Evolutionary conservation across 1,139 yeast genomes (phyloP).

Genomic region (Kodamaea fungicola): DNA sequence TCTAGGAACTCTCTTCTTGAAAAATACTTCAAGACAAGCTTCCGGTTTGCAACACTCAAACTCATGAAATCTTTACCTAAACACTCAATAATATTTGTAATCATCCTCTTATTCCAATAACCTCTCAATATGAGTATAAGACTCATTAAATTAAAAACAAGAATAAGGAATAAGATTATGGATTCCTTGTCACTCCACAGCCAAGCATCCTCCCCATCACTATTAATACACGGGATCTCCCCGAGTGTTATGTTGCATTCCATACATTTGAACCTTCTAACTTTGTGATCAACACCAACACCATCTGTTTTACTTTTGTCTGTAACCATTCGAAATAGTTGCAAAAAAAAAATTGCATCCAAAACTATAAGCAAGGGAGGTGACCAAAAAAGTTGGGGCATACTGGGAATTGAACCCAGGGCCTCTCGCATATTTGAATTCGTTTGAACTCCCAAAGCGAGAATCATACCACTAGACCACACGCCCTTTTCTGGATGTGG

Average conservation of each 20-base stretch:
- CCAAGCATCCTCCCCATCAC: too few species aligned
- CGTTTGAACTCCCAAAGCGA: conserved; percentile 23
- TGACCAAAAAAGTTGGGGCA: conserved; percentile 8
- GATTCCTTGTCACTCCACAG: too few species aligned
- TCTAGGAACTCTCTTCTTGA: conserved; percentile 1
- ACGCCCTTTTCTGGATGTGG: conserved; percentile 20
- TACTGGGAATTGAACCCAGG: conserved; percentile 16
- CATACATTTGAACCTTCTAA: too few species aligned
- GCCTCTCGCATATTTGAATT: conserved; percentile 12
- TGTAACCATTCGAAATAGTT: too few species aligned
- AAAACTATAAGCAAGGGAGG: too few species aligned
- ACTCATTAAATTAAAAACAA: conserved; percentile 1
- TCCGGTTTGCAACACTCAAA: conserved; percentile 5
- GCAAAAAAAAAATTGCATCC: too few species aligned
- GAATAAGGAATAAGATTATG: neutral
- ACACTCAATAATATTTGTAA: conserved; percentile 3
- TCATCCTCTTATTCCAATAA: neutral
- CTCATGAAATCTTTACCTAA: conserved; percentile 7
- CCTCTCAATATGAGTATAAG: neutral
- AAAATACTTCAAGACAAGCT: conserved; percentile 2
- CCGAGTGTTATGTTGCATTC: too few species aligned
- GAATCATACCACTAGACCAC: conserved; percentile 35
- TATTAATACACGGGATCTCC: too few species aligned
- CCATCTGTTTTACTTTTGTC: too few species aligned
- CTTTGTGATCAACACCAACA: too few species aligned